These are phyloP conservation scores for Fusarium hainanense DNA, from an alignment of 2,329 filamentous ascomycete species.

Conservation along the genomic window DNA sequence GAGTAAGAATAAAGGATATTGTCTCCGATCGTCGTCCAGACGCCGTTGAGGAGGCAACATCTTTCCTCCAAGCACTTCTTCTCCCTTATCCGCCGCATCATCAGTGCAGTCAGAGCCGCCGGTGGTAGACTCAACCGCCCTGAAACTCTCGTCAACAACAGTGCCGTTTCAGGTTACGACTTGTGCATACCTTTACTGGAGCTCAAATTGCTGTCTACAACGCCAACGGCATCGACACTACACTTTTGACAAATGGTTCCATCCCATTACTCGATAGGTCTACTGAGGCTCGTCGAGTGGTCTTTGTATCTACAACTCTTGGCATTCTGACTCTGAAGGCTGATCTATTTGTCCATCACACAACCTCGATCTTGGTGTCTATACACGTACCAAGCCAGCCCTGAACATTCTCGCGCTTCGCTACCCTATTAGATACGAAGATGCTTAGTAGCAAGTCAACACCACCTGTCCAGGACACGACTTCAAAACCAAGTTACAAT, in stretches of 20 bases:
- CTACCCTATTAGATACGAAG: constrained; percentile 22
- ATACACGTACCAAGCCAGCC: constrained; percentile 33
- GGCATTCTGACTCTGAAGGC: constrained; percentile 29
- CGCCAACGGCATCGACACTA: constrained; percentile 33
- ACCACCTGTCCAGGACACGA: constrained; percentile 20
- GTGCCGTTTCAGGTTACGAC: constrained; percentile 20
- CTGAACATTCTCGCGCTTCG: constrained; percentile 37
- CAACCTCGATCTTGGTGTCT: constrained; percentile 8
- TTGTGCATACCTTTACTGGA: constrained; percentile 10
- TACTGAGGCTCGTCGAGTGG: constrained; percentile 15
- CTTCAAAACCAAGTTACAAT: constrained; percentile 20
- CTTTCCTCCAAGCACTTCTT: constrained; percentile 20
- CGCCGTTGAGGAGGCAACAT: constrained; percentile 14
- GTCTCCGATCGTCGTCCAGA: constrained; percentile 19
- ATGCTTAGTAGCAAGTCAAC: constrained; percentile 24
- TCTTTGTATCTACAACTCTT: constrained; percentile 35
- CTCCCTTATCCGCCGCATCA: constrained; percentile 27
- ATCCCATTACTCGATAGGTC: constrained; percentile 25
- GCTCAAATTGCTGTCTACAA: constrained; percentile 28
- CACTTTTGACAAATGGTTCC: constrained; percentile 30
- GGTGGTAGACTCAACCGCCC: constrained; percentile 17
- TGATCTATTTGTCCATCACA: background rate
- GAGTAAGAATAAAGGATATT: constrained; percentile 21
- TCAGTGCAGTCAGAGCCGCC: constrained; percentile 3
- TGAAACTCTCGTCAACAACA: constrained; percentile 35